These are phyloP conservation scores for Scutellaria minor DNA, from an alignment of 257 asterid genomes.

Conservation along the genomic window DNA sequence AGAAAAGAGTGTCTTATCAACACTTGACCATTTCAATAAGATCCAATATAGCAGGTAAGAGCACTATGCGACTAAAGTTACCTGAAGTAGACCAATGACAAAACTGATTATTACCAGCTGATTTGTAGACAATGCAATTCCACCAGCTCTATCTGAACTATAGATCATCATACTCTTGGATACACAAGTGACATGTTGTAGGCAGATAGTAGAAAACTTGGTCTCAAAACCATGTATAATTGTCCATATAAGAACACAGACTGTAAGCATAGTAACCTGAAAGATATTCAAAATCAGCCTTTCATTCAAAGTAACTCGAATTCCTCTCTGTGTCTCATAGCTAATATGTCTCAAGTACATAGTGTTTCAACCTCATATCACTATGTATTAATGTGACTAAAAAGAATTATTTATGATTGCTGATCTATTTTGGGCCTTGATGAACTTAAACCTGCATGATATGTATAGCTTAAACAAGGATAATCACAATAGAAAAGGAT, in stretches of 20 bases:
- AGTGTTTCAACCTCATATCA: background rate
- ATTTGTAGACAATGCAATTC: too few species aligned
- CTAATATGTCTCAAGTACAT: background rate
- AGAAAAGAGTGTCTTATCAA: too few species aligned
- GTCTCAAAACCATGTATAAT: constrained; percentile 83
- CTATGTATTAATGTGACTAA: background rate
- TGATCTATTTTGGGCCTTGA: background rate
- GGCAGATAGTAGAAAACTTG: too few species aligned
- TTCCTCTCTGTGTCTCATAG: background rate
- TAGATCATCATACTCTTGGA: too few species aligned
- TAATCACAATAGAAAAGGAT: constrained; percentile 22
- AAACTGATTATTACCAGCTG: too few species aligned
- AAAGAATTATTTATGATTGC: background rate
- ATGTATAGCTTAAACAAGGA: constrained; percentile 8
- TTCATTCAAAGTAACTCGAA: background rate
- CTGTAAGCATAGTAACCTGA: constrained; percentile 88
- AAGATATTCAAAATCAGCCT: constrained; percentile 39
- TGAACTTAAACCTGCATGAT: constrained; percentile 7
- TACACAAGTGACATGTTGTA: too few species aligned
- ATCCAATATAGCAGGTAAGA: too few species aligned
- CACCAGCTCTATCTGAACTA: too few species aligned
- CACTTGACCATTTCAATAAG: too few species aligned
- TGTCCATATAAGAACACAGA: constrained; percentile 88
- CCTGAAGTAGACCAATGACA: too few species aligned
- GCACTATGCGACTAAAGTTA: too few species aligned